Evolutionary conservation across 2,329 filamentous ascomycete species (phyloP).

Genomic region (Exophiala viscosa): DNA sequence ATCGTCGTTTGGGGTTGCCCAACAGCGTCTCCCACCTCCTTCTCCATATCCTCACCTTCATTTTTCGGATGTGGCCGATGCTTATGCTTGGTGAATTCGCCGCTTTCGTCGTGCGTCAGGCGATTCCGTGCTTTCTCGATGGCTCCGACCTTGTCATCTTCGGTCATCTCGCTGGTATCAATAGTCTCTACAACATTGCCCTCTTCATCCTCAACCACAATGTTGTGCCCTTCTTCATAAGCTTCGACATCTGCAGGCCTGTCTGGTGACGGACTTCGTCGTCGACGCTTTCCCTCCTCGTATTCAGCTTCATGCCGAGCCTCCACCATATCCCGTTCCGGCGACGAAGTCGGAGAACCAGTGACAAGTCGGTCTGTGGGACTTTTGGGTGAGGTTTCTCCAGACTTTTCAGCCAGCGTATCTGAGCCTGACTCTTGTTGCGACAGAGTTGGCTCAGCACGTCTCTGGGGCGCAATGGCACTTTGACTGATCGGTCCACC

Average conservation of each 20-base stretch:
- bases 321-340: slow-evolving; percentile 40
- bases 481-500: slow-evolving; percentile 88
- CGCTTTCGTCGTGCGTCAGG: slow-evolving; percentile 51
- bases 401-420: slow-evolving; percentile 26
- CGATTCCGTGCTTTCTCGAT: slow-evolving; percentile 49
- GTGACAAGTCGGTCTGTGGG: slow-evolving; percentile 11
- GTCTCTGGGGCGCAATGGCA: slow-evolving; percentile 69
- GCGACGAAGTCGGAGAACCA: slow-evolving; percentile 16
- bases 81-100: slow-evolving; percentile 46
- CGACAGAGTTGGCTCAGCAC: slow-evolving; percentile 30
- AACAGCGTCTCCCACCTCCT: slow-evolving; percentile 36
- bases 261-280: slow-evolving; percentile 1
- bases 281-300: slow-evolving; percentile 33
- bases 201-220: slow-evolving; percentile 79
- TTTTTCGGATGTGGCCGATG: slow-evolving; percentile 42
- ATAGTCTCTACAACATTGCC: slow-evolving; percentile 77
- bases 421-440: slow-evolving; percentile 25
- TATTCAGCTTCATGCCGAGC: slow-evolving; percentile 30
- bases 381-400: slow-evolving; percentile 24
- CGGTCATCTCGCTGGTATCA: slow-evolving; percentile 43
- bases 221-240: slow-evolving; percentile 74
- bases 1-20: slow-evolving; percentile 38
- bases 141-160: slow-evolving; percentile 60
- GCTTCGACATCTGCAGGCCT: slow-evolving; percentile 54
- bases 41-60: slow-evolving; percentile 41